Percentiles rank a stretch among this genome's conserved stretches.
phyloP scores from a whole-genome alignment of 73 alveolate genomes.

The Symbiodinium natans region DNA sequence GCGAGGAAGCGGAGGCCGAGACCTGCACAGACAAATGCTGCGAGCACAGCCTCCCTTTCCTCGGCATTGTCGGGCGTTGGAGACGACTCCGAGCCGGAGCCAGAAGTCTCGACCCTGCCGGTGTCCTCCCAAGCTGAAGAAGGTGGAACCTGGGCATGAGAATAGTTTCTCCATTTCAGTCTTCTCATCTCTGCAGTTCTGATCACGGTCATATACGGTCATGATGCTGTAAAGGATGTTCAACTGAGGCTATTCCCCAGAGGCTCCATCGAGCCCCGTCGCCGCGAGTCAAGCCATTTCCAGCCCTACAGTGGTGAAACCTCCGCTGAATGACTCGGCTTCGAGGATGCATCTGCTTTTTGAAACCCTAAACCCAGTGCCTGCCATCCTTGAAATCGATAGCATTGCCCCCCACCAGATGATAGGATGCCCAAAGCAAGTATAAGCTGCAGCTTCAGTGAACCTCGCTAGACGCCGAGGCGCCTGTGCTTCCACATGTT shows the following conservation, averaged over 20 bases:
- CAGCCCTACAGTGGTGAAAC: not conserved
- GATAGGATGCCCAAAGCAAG: no score
- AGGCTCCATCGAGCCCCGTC: not conserved
- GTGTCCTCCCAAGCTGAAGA: not conserved
- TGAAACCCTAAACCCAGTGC: no score
- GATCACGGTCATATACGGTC: no score
- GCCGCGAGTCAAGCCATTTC: not conserved
- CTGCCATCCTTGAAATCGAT: no score
- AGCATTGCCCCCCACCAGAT: no score
- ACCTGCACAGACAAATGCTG: not conserved
- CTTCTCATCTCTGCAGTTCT: no score
- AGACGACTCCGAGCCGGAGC: not conserved
- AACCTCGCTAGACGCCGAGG: no score
- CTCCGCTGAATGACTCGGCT: not conserved
- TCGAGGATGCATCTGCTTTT: not conserved
- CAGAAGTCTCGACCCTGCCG: not conserved
- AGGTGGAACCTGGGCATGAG: not conserved
- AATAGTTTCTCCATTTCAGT: not conserved
- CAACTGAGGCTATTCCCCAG: not conserved
- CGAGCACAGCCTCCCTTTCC: not conserved
- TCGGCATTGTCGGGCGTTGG: constrained; percentile 1
- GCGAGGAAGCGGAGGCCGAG: not conserved
- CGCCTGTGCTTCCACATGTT: no score
- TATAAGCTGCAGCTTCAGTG: no score
- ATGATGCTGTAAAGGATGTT: no score